phyloP scores from a whole-genome alignment of 2,329 filamentous ascomycete genomes.

The Nemania sp. region DNA sequence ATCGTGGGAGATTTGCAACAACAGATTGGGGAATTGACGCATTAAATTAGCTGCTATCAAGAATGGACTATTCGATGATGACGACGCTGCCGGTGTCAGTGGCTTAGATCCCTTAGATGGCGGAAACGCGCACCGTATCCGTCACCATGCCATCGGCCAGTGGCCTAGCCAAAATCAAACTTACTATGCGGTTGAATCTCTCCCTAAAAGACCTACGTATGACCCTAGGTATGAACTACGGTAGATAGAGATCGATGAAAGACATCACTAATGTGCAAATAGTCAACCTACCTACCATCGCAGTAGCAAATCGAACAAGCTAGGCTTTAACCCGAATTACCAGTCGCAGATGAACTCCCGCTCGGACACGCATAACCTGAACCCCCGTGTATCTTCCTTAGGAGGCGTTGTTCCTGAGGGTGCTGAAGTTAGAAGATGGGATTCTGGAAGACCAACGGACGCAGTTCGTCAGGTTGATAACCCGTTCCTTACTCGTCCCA shows the following conservation, averaged over 20 bases:
- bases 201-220: neutral
- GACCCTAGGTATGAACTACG: constrained; percentile 14
- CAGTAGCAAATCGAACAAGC: neutral
- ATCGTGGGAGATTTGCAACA: neutral
- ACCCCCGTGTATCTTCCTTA: constrained; percentile 14
- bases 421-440: constrained; percentile 19
- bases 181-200: neutral
- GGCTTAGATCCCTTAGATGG: constrained; percentile 28
- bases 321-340: neutral
- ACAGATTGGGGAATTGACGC: constrained; percentile 1
- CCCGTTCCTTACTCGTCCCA: neutral
- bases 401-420: constrained; percentile 31
- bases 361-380: neutral
- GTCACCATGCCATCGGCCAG: neutral
- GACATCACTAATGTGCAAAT: constrained; percentile 6
- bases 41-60: constrained; percentile 25
- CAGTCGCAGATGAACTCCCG: neutral
- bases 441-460: neutral
- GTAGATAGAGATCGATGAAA: neutral
- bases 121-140: constrained; percentile 33
- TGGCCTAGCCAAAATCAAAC: constrained; percentile 1
- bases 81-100: constrained; percentile 28
- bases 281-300: constrained; percentile 12
- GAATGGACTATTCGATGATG: constrained; percentile 28
- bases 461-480: neutral